Evolutionary conservation across 805 yeast species (phyloP), one percentile per base, ranked within the genome.

Genomic region (Pichia cabralensis): DNA sequence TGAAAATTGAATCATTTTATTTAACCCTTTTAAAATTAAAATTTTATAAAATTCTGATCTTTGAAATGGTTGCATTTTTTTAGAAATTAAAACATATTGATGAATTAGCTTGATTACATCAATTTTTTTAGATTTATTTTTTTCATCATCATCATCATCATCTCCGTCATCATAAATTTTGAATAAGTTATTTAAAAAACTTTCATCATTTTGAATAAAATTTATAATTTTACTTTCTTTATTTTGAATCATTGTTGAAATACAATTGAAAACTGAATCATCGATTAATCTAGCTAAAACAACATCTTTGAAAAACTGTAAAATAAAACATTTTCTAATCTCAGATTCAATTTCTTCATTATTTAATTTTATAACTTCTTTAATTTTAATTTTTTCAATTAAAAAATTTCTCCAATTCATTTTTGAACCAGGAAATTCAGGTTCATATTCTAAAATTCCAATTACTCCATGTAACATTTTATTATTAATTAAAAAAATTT

Each of bases 371-470:
- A 83, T 59, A 4, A 86, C 81, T 44, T 80, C 79, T 52, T 79
- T 80, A 58, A 82, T 80, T 26, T 66, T 65, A 6, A 77, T 58
- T 30, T 74, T 73, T 41, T 75, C 68, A 4, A 52, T 49, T 22
- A 85, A 53, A 49, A 71, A 80, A 16, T 72, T 73, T 34, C 96
- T 62, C 58, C 83, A 84, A 46, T 83, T 80, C 4, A 95, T 84
- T 55, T 84, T 86, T 43, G 68, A 67, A 11, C 66, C 65, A 1
- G 96, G 95, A 48, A 71, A 84, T 37, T 83, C 94, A 0, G 92
- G 81, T 53, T 92, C 96, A 55, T 85, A 80, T 55, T 92, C 98
- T 30, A 89, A 58, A 10, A 85, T 80, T 1, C 95, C 95, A 10
- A 79, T 69, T 4, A 84, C 59, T 1, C 81, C 80, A 47, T 64